A percentile compares a stretch with the other conserved stretches of the same genome.
Conservation (phyloP, 75 land plant genomes). For the Ceratopteris richardii region DNA sequence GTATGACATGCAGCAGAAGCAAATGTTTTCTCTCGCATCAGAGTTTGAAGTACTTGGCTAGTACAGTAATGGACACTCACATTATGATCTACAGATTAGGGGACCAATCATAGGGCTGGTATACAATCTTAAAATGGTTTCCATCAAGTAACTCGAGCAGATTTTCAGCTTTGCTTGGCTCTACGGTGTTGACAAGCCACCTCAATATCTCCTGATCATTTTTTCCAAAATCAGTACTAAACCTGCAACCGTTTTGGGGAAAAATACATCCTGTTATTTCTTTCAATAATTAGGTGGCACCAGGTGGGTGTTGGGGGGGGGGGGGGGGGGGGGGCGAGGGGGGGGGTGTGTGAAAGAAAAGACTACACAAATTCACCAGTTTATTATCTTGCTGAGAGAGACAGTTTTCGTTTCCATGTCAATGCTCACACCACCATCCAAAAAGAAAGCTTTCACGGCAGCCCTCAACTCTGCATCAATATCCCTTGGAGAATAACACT, state of each 20-base stretch:
- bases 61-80: too few species aligned
- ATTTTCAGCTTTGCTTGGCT: constrained; percentile 41
- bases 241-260: too few species aligned
- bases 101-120: constrained; percentile 69
- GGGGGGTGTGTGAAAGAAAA: too few species aligned
- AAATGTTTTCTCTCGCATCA: too few species aligned
- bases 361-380: too few species aligned
- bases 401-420: constrained; percentile 43
- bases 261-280: too few species aligned
- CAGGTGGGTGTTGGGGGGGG: too few species aligned
- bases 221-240: constrained; percentile 74
- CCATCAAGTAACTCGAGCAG: constrained; percentile 41
- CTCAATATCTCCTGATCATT: constrained; percentile 72
- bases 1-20: too few species aligned
- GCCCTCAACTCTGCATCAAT: constrained; percentile 59
- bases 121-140: constrained; percentile 44
- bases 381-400: constrained; percentile 39
- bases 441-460: constrained; percentile 48
- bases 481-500: constrained; percentile 63
- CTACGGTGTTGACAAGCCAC: constrained; percentile 56
- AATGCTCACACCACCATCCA: constrained; percentile 48
- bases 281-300: too few species aligned
- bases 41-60: too few species aligned
- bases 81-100: constrained; percentile 39
- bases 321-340: too few species aligned